Base-by-base conservation (phyloP, 306 rosid genomes). In the Leucaena leucocephala region DNA sequence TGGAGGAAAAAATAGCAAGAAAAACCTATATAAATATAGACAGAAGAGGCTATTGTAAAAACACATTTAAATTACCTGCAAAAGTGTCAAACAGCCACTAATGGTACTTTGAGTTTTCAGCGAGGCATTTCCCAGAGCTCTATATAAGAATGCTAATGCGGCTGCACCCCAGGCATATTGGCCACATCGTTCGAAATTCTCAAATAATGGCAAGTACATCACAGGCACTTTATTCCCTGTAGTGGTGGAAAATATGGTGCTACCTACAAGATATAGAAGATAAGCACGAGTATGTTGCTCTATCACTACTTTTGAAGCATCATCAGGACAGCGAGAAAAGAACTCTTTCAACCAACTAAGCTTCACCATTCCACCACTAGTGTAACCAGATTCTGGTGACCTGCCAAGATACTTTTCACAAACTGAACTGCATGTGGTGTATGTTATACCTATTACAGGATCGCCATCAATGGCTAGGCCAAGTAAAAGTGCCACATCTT, bases 341-440 rank as follows among this genome's bases (percentile, higher is more conserved):
- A 82, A 89, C 87, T 96, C 98, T 66, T 96, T 96, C 86, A 96
- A 89, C 99, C 99, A 96, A 82, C 99, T 96, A 75, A 96, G 91
- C 91, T 96, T 96, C 82, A 96, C 99, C 99, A 96, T 96, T 71
- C 99, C 98, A 16, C 99, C 99, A 82, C 98, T 96, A 7, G 98
- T 93, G 82, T 93, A 96, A 81, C 96, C 91, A 46, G 97, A 52
- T 75, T 93, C 99, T 14, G 99, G 99, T 17, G 81, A 57, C 77
- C 81, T 83, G 65, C 99, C 99, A 22, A 96, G 96, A 89, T 88
- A 91, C 78, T 71, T 89, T 22, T 93, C 99, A 83, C 99, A 96
- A 57, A 96, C 93, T 2, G 89, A 85, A 86, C 81, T 84, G 85
- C 98, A 96, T 9, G 98, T 63, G 73, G 98, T 96, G 85, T 93